Conservation (phyloP, 306 rosid genomes). For the Rubus parviflorus region DNA sequence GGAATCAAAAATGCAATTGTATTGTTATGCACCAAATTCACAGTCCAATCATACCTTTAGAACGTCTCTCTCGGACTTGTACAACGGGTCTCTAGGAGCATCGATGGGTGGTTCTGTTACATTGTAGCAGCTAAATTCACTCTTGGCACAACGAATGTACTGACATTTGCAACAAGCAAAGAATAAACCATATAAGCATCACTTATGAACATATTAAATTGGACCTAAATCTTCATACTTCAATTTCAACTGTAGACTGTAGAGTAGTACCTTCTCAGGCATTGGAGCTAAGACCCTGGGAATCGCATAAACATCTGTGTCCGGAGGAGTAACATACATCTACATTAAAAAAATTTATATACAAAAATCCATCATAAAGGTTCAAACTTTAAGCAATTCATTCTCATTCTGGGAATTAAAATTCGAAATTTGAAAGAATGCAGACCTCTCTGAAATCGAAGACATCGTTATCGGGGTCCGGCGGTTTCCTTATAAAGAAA, state of each 20-base stretch:
- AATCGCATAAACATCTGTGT: slow-evolving; percentile 85
- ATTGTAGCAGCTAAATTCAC: slow-evolving; percentile 77
- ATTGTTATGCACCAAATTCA: background rate
- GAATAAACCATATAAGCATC: slow-evolving; percentile 9
- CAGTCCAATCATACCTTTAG: slow-evolving; percentile 52
- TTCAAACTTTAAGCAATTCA: background rate
- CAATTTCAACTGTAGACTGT: background rate
- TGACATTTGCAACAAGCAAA: slow-evolving; percentile 30
- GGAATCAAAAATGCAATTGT: background rate
- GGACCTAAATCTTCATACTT: background rate
- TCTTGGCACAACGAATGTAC: slow-evolving; percentile 87
- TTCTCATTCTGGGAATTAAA: background rate
- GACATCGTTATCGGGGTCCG: slow-evolving; percentile 82
- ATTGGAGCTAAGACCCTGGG: slow-evolving; percentile 91
- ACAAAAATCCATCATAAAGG: background rate
- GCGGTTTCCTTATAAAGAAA: slow-evolving; percentile 84
- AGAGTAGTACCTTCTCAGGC: slow-evolving; percentile 78
- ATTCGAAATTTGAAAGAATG: background rate
- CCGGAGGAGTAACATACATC: slow-evolving; percentile 99
- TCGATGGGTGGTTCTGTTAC: slow-evolving; percentile 96
- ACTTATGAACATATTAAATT: background rate
- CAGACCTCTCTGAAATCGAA: slow-evolving; percentile 89
- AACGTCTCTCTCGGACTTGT: slow-evolving; percentile 75
- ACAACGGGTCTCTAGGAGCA: slow-evolving; percentile 89
- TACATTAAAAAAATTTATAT: slow-evolving; percentile 23